Evolutionary conservation across 78 protist genomes (phyloP), one percentile per base, ranked within the genome.

Genomic region (Polysphondylium violaceum): DNA sequence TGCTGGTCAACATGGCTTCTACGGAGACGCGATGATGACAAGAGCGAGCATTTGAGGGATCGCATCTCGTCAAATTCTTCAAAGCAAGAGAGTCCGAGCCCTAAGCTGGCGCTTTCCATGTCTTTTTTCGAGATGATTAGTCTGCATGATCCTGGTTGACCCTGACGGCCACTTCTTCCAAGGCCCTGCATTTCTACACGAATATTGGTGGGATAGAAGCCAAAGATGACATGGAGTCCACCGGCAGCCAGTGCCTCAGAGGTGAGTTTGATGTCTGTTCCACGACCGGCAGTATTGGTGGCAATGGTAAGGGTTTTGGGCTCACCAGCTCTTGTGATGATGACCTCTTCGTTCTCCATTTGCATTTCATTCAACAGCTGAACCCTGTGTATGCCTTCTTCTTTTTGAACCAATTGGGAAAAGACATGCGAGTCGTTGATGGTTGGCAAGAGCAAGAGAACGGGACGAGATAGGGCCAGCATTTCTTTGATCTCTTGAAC

Each of bases 231-330:
- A 58, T 58, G 71, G 12, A 75, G n/a, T 47, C 85, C 85, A 36
- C 85, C 85, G 27, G 27, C 35, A n/a, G 12, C 14, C 1, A 75
- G n/a, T 3, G 85, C 36, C 27, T 75, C 71, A 3, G 31, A 0
- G 7, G 85, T 75, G 23, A 75, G 41, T 40, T 59, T 75, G 40
- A 75, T 75, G 31, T 75, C 85, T 12, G 85, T 50, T 35, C 85
- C 85, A 40, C 85, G 67, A 25, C 85, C 85, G 0, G 85, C 85
- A 3, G 85, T 75, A 58, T 75, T 75, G 16, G 85, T 75, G 9
- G 85, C 69, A n/a, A 75, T 19, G 0, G 67, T 53, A 0, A 56
- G 40, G 19, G 27, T 6, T n/a, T 33, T 36, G 31, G n/a, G 43
- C 23, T 75, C 69, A 36, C 67, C 85, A 19, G 67, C 69, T 40